Evolutionary conservation across 768 basidiomycete species (phyloP), one percentile per base, ranked within the genome.

Genomic region (Lyophyllum atratum): DNA sequence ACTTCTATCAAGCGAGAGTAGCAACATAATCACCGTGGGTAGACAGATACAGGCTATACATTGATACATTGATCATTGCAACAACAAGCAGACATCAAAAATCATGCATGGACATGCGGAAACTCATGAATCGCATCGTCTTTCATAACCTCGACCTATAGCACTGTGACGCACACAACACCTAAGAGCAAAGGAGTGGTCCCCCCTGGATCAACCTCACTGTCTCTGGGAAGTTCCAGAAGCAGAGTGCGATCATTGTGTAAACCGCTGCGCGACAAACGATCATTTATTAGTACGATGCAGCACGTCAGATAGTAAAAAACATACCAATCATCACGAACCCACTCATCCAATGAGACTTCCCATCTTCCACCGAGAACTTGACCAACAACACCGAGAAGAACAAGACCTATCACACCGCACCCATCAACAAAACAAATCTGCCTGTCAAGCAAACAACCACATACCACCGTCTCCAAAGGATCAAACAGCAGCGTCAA

Each of bases 321-420:
- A 37, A 66, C 70, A 52, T 53, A 73, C 72, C 70, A 12, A 76
- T 71, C 19, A 77, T 61, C 9, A 70, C 72, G 28, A 75, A 60
- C 4, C 75, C 75, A 59, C 78, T 79, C 66, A 79, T 74, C 79
- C 79, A 81, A 49, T 78, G 76, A 22, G 77, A 74, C 62, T 78
- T 80, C 19, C 79, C 80, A 44, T 79, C 72, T 62, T 78, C 81
- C 6, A 80, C 70, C 17, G 73, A 72, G 33, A 80, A 80, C 63
- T 74, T 78, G 47, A 75, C 76, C 29, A 80, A 65, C 21, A 76
- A 57, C 14, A 76, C 76, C 21, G 75, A 72, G 52, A 78, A 72
- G 64, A 76, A 77, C 45, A 76, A 54, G 9, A 73, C 70, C 71
- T 71, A 55, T 6, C 14, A 28, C 15, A 31, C 31, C 50, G 34